Evolutionary conservation across 2,329 filamentous ascomycete species (phyloP), one percentile per base, ranked within the genome.

Genomic region (Diaporthe batatas): DNA sequence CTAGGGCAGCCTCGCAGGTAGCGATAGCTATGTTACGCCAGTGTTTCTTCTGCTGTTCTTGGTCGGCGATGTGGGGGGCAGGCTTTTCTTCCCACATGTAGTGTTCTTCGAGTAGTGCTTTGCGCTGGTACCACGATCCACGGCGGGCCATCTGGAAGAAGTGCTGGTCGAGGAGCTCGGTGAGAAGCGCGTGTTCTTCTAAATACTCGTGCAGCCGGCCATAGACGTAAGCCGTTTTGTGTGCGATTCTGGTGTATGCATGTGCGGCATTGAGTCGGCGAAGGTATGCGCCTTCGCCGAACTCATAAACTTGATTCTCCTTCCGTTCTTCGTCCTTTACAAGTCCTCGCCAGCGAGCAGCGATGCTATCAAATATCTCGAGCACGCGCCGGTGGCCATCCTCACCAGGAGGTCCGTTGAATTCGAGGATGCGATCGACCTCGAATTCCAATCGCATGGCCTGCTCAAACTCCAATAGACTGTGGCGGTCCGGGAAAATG

Each of bases 71-170:
- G 2, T 77, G 76, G 0, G 82, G 81, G 2, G 81, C 81, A 0
- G 88, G 84, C 39, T 85, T 86, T 7, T 93, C 79, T 6, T 87
- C 85, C 78, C 91, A 88, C 93, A 98, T 95, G 81, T 99, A 98
- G 79, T 97, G 95, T 80, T 99, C 96, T 83, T 99, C 96, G 2
- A 99, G 82, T 1, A 99, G 85, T 0, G 96, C 96, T 82, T 97
- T 98, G 25, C 96, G 93, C 79, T 98, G 95, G 80, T 98, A 98
- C 96, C 96, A 99, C 0, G 91, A 90, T 0, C 96, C 96, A 54
- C 96, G 90, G 36, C 95, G 90, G 1, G 95, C 91, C 55, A 93
- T 87, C 78, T 98, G 95, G 78, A 98, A 98, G 0, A 98, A 87
- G 6, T 89, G 89, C 79, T 99, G 96, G 4, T 84, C 83, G 0